Evolutionary conservation across 208 protist species (phyloP).

Genomic region (Phytomonas francai): DNA sequence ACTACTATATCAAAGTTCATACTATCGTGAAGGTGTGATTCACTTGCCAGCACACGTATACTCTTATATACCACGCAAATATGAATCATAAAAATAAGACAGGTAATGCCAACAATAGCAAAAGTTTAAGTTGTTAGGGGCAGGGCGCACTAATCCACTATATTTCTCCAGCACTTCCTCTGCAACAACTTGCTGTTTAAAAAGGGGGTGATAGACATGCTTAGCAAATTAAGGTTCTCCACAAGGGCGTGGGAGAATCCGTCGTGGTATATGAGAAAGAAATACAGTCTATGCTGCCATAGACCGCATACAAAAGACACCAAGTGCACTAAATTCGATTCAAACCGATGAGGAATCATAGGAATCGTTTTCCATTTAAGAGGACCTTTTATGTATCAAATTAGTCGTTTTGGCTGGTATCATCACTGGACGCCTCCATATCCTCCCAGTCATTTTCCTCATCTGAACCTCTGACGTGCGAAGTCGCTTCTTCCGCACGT

Average conservation of each 20-base stretch:
- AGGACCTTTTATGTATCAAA: neutral
- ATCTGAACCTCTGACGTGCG: neutral
- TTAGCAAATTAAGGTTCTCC: neutral
- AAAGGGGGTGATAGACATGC: neutral
- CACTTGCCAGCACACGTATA: neutral
- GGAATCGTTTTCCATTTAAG: neutral
- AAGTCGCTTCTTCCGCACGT: neutral
- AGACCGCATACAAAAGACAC: neutral
- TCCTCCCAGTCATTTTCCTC: neutral
- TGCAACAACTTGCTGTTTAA: neutral
- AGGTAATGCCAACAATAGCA: neutral
- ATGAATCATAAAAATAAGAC: neutral
- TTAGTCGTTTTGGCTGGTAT: neutral
- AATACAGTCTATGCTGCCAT: neutral
- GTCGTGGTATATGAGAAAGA: neutral
- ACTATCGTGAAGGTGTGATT: neutral
- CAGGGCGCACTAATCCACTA: neutral
- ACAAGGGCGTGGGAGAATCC: neutral
- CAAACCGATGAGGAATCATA: neutral
- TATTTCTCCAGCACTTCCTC: neutral
- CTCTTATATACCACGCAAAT: neutral
- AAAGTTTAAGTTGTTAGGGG: neutral
- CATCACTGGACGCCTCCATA: neutral
- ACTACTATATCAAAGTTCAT: neutral
- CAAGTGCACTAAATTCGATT: neutral